phyloP scores from a whole-genome alignment of 202 grass and related monocot species.

The Thinopyrum obtusiflorum region DNA sequence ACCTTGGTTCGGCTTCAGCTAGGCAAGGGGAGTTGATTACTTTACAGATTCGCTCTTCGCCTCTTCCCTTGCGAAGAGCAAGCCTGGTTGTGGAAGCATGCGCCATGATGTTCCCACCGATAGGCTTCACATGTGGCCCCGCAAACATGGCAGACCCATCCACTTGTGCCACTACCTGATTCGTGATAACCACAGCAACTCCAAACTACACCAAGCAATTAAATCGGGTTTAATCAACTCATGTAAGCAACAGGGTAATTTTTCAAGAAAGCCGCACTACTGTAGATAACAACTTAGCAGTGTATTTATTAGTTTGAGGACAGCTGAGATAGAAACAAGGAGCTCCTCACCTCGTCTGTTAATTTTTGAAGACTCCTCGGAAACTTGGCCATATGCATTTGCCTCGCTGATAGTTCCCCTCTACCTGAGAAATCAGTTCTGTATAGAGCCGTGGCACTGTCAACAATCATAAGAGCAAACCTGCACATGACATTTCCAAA shows the following conservation, averaged over 20 bases:
- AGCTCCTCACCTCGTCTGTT: conserved; percentile 59
- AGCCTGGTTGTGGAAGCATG: conserved; percentile 93
- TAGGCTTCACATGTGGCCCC: conserved; percentile 84
- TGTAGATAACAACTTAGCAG: neutral
- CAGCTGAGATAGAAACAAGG: conserved; percentile 9
- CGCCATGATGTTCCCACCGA: conserved; percentile 93
- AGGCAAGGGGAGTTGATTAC: conserved; percentile 94
- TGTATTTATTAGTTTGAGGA: neutral
- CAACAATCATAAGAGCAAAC: conserved; percentile 97
- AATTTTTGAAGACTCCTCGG: conserved; percentile 89
- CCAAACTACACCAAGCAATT: conserved; percentile 65
- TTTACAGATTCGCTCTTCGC: conserved; percentile 81
- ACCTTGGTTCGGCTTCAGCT: conserved; percentile 82
- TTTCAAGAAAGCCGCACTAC: neutral
- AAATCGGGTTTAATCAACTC: conserved; percentile 9
- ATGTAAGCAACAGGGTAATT: neutral
- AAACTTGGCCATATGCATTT: conserved; percentile 98
- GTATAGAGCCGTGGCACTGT: conserved; percentile 92
- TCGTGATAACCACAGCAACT: conserved; percentile 91
- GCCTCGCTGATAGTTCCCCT: conserved; percentile 83
- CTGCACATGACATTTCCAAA: conserved; percentile 39
- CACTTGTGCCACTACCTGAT: conserved; percentile 98
- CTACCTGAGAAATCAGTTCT: conserved; percentile 96
- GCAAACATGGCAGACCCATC: conserved; percentile 95
- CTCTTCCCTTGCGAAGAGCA: conserved; percentile 85